Conservation (phyloP, 257 asterid genomes). For the Pogostemon cablin region DNA sequence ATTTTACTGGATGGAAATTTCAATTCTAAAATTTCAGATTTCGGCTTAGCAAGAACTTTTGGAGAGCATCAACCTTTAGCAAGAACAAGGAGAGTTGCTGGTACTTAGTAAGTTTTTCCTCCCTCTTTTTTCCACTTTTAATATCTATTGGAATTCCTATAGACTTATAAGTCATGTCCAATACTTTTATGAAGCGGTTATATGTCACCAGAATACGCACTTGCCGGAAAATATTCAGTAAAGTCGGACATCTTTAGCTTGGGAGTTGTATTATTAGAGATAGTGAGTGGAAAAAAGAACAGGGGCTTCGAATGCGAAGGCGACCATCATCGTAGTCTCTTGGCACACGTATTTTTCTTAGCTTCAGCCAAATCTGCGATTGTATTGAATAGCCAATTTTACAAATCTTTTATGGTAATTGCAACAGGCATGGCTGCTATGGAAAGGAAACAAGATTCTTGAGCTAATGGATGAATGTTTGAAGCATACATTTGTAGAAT, state of each 20-base stretch:
- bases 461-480: slow-evolving; percentile 45
- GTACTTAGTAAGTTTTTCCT: slow-evolving; percentile 45
- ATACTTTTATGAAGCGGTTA: slow-evolving; percentile 46
- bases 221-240: slow-evolving; percentile 46
- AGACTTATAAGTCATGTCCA: neutral
- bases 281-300: slow-evolving; percentile 50
- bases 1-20: slow-evolving; percentile 43
- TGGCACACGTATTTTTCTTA: slow-evolving; percentile 44
- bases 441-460: slow-evolving; percentile 35
- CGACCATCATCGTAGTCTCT: slow-evolving; percentile 39
- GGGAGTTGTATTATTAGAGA: slow-evolving; percentile 53
- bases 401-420: neutral
- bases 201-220: slow-evolving; percentile 56
- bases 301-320: slow-evolving; percentile 31
- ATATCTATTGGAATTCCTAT: neutral
- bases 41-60: slow-evolving; percentile 51
- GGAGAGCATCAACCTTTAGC: slow-evolving; percentile 34
- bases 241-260: slow-evolving; percentile 52
- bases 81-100: slow-evolving; percentile 48
- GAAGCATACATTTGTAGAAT: slow-evolving; percentile 25
- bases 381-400: neutral
- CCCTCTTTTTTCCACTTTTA: neutral
- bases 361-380: neutral
- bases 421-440: slow-evolving; percentile 51
- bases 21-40: slow-evolving; percentile 52